Evolutionary conservation across 2,329 filamentous ascomycete genomes (phyloP).

Genomic region (Talaromyces piceae): DNA sequence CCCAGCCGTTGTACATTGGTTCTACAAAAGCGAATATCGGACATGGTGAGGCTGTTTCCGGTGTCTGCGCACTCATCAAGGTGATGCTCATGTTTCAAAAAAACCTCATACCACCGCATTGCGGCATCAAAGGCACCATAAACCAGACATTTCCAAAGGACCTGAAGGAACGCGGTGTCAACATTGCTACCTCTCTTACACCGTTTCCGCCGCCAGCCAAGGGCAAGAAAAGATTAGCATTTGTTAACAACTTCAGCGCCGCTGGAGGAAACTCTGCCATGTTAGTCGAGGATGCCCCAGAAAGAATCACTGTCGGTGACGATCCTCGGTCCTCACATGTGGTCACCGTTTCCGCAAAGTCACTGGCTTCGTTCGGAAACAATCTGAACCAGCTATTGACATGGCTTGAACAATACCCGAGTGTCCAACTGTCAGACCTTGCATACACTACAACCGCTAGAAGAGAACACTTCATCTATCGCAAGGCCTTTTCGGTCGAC

Average conservation of each 20-base stretch:
- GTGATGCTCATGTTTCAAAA: constrained; percentile 31
- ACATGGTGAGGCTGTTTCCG: constrained; percentile 38
- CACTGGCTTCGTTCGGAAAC: constrained; percentile 38
- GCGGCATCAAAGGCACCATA: constrained; percentile 35
- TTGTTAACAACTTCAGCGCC: constrained; percentile 60
- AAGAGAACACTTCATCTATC: constrained; percentile 45
- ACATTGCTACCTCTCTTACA: constrained; percentile 34
- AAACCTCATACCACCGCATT: constrained; percentile 25
- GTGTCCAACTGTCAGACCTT: constrained; percentile 43
- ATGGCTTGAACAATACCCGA: constrained; percentile 26
- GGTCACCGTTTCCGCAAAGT: constrained; percentile 50
- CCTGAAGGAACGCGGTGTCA: constrained; percentile 34
- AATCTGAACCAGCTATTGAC: constrained; percentile 14
- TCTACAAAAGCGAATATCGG: constrained; percentile 32
- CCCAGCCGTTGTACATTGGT: constrained; percentile 50
- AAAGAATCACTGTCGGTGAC: constrained; percentile 41
- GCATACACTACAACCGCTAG: constrained; percentile 59
- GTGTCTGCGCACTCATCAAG: constrained; percentile 25
- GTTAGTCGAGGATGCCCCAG: constrained; percentile 51
- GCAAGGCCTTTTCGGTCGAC: constrained; percentile 2
- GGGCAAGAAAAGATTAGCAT: constrained; percentile 27
- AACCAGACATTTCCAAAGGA: constrained; percentile 41
- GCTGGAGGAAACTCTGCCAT: constrained; percentile 56
- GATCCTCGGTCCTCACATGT: constrained; percentile 46
- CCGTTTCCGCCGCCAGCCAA: constrained; percentile 22